phyloP scores from a whole-genome alignment of 2,329 filamentous ascomycete species.

The Cadophora malorum region DNA sequence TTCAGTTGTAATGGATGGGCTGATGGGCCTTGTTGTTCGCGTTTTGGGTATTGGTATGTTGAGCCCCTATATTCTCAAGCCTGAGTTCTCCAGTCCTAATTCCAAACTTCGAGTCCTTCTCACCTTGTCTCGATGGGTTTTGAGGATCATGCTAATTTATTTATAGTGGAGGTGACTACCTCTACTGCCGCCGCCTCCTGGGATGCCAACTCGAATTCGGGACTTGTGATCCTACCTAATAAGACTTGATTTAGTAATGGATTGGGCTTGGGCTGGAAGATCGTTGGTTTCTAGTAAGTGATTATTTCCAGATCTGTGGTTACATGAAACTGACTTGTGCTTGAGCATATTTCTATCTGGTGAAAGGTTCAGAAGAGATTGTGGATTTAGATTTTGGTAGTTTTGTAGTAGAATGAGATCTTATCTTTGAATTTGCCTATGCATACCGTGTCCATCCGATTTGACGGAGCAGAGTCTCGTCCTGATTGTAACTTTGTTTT shows the following conservation, averaged over 20 bases:
- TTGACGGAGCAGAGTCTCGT: no score
- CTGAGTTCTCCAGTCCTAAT: no score
- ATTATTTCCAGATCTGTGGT: background rate
- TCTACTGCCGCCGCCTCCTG: slow-evolving; percentile 17
- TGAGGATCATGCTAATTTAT: background rate
- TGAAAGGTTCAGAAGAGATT: background rate
- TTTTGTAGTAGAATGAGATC: background rate
- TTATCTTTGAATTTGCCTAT: background rate
- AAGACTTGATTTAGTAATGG: background rate
- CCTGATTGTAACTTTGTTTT: no score
- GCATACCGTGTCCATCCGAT: no score
- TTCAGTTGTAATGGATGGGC: slow-evolving; percentile 22
- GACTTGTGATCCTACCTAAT: slow-evolving; percentile 14
- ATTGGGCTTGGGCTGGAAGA: background rate
- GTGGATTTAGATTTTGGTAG: background rate
- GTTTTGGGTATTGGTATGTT: slow-evolving; percentile 22
- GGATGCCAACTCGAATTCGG: slow-evolving; percentile 20
- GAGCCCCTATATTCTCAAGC: background rate
- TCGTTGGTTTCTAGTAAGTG: background rate
- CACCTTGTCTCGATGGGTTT: no score
- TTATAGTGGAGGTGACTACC: slow-evolving; percentile 11
- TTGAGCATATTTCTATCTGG: background rate
- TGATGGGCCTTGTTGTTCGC: slow-evolving; percentile 30
- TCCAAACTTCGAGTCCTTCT: no score
- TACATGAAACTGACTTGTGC: background rate